A percentile compares a stretch with the other conserved stretches of the same genome.
phyloP scores from a whole-genome alignment of 345 rosid species.

The Dimocarpus longan region DNA sequence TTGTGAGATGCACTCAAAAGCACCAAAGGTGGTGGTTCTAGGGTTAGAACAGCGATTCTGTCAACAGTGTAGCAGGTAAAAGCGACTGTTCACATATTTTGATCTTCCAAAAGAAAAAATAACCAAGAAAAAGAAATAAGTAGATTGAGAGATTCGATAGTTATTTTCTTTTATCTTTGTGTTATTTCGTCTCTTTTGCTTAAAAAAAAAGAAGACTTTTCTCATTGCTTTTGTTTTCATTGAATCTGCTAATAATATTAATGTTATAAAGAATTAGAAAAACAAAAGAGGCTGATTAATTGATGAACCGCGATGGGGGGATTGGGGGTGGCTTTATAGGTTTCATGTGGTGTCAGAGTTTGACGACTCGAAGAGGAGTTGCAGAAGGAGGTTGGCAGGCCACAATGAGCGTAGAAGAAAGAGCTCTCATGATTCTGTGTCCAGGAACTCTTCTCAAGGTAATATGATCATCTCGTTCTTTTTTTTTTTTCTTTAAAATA shows the following conservation, averaged over 20 bases:
- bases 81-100: background rate
- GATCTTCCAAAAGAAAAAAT: background rate
- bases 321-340: constrained; percentile 29
- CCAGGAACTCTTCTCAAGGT: constrained; percentile 52
- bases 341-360: constrained; percentile 64
- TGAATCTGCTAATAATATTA: too few relatives aligned
- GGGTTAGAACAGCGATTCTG: constrained; percentile 85
- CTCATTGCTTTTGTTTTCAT: background rate
- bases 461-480: background rate
- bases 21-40: constrained; percentile 60
- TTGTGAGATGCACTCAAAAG: constrained; percentile 78
- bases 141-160: background rate
- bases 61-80: constrained; percentile 90
- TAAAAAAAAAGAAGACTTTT: background rate
- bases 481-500: background rate
- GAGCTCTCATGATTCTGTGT: constrained; percentile 42
- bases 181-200: background rate
- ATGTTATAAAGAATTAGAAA: background rate
- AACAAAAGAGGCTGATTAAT: background rate
- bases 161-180: background rate
- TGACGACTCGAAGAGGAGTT: constrained; percentile 65
- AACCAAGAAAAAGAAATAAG: background rate
- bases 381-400: constrained; percentile 70
- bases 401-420: constrained; percentile 73
- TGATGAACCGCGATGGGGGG: background rate